These are phyloP conservation scores for Nothomitra cinnamomea DNA, from an alignment of 2,329 filamentous ascomycete genomes.

Conservation along the genomic window DNA sequence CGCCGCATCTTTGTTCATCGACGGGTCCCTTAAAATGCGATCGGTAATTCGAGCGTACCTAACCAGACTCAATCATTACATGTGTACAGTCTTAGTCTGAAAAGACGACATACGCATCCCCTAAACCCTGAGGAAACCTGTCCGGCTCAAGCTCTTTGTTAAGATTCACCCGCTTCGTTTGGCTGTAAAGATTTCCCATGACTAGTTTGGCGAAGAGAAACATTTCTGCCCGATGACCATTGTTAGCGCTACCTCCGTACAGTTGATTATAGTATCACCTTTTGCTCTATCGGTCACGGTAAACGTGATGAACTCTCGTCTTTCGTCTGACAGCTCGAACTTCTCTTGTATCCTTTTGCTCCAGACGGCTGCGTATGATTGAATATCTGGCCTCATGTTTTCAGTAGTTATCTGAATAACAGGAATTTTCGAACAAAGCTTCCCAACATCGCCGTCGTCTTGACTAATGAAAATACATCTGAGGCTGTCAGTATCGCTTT, in stretches of 20 bases:
- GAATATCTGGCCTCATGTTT: slow-evolving; percentile 18
- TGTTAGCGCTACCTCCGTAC: too few species aligned
- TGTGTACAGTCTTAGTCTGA: neutral
- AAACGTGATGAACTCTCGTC: neutral
- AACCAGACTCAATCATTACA: too few species aligned
- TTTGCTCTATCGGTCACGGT: slow-evolving; percentile 2
- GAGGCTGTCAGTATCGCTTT: neutral
- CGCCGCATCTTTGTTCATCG: slow-evolving; percentile 14
- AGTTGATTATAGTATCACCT: too few species aligned
- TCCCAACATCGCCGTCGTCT: neutral
- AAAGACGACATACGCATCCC: slow-evolving; percentile 10
- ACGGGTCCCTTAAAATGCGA: neutral
- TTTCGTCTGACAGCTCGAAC: slow-evolving; percentile 10
- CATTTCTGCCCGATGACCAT: too few species aligned
- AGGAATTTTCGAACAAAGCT: neutral
- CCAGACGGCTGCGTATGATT: slow-evolving; percentile 14
- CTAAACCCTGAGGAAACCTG: slow-evolving; percentile 9
- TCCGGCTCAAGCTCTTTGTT: slow-evolving; percentile 10
- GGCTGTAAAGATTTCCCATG: slow-evolving; percentile 13
- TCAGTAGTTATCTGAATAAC: slow-evolving; percentile 8
- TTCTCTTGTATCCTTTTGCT: slow-evolving; percentile 9
- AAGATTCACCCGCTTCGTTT: slow-evolving; percentile 12
- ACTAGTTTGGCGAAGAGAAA: slow-evolving; percentile 17
- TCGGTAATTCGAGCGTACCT: neutral
- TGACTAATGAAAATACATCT: neutral